phyloP scores from a whole-genome alignment of 1,284 basidiomycete species.

The Amylostereum areolatum region DNA sequence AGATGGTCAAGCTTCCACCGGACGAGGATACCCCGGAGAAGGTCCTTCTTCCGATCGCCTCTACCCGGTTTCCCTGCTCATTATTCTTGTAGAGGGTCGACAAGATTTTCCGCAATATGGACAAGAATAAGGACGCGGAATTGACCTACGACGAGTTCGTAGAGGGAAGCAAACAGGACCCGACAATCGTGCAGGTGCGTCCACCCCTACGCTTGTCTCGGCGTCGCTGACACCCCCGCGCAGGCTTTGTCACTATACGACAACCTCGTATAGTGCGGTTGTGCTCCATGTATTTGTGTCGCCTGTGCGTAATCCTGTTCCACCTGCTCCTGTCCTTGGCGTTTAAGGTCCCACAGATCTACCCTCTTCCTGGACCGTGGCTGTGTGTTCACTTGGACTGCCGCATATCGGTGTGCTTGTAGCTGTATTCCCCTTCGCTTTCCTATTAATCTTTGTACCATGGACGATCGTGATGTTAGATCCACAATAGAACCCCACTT shows the following conservation, averaged over 20 bases:
- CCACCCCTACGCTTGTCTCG: slow-evolving; percentile 6
- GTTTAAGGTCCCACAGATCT: no score
- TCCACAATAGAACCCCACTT: no score
- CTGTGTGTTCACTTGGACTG: neutral
- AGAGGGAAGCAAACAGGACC: slow-evolving; percentile 95
- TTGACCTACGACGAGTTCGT: slow-evolving; percentile 95
- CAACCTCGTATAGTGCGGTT: slow-evolving; percentile 52
- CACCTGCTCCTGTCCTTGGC: neutral
- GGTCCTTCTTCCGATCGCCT: slow-evolving; percentile 37
- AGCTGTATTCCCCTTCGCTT: neutral
- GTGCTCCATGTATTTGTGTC: neutral
- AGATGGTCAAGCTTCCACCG: slow-evolving; percentile 96
- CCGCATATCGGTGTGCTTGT: slow-evolving; percentile 2
- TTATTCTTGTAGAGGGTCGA: slow-evolving; percentile 70
- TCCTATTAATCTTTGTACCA: neutral
- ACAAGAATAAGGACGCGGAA: slow-evolving; percentile 83
- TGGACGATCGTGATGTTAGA: no score
- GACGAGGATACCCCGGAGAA: slow-evolving; percentile 99
- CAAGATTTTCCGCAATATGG: slow-evolving; percentile 95
- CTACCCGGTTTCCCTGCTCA: neutral
- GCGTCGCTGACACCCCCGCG: slow-evolving; percentile 11
- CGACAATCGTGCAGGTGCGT: slow-evolving; percentile 91
- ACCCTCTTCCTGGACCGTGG: neutral
- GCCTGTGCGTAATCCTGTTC: neutral
- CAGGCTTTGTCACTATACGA: slow-evolving; percentile 77